These are phyloP conservation scores for Crucibulum laeve DNA, from an alignment of 768 basidiomycete species.

Conservation along the genomic window DNA sequence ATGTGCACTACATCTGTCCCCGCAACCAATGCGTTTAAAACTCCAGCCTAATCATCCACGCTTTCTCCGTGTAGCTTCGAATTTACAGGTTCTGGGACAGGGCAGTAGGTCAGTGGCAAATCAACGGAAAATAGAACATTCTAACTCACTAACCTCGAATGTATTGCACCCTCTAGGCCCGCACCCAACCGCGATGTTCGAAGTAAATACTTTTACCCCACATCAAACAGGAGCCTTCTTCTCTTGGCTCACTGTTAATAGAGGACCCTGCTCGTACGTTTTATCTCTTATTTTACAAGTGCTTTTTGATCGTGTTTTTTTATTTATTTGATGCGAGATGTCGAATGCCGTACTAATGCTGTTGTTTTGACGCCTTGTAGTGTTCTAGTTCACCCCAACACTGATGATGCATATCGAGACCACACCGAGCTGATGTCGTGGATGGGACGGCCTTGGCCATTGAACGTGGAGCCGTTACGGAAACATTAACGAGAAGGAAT, in stretches of 20 bases:
- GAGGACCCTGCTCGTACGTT: constrained; percentile 69
- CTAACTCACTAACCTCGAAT: not conserved
- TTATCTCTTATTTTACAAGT: not conserved
- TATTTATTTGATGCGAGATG: too few species aligned
- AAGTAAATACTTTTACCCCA: constrained; percentile 63
- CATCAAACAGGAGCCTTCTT: constrained; percentile 69
- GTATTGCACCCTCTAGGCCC: constrained; percentile 34
- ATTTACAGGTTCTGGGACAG: constrained; percentile 61
- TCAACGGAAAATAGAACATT: not conserved
- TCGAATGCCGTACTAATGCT: too few species aligned
- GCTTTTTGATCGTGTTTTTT: not conserved
- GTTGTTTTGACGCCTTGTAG: too few species aligned
- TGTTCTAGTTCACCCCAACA: constrained; percentile 71
- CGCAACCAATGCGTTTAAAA: not conserved
- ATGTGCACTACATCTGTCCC: constrained; percentile 5
- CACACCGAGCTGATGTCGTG: constrained; percentile 62
- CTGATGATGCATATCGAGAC: constrained; percentile 47
- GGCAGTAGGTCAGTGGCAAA: constrained; percentile 43
- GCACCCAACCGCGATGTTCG: constrained; percentile 70
- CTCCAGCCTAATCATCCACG: constrained; percentile 3
- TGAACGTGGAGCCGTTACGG: constrained; percentile 40
- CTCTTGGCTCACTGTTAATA: constrained; percentile 61
- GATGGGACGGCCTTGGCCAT: constrained; percentile 62
- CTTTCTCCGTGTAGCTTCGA: constrained; percentile 44
- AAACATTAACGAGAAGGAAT: constrained; percentile 9